Evolutionary conservation across 202 grass and related monocot genomes (phyloP), one percentile per base, ranked within the genome.

Genomic region (Setaria viridis): DNA sequence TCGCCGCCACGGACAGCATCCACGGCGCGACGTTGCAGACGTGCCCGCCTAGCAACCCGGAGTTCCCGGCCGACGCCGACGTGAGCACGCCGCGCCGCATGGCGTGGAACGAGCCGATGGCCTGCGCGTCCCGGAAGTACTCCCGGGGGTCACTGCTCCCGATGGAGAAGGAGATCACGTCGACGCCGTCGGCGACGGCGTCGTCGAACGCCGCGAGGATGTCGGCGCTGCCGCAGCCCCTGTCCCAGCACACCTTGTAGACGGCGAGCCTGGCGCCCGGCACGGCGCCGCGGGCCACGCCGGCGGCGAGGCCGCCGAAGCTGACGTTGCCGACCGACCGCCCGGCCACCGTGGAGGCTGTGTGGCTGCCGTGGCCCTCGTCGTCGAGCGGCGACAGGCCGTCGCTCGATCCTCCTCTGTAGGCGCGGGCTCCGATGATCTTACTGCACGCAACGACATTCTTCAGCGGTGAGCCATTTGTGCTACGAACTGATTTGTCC

Each of bases 1-100:
- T 89, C 5, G 89, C 92, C 0, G 81, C 87, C 7, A 88, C 56
- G 2, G 85, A 80, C 25, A 92, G 13, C 16, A 94, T 71, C 90
- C 90, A 92, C 17, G 92, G 92, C 30, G 92, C 87, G 13, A 89
- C 87, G 33, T 94, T 91, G 21, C 30, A 3, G 42, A 83, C 82
- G 6, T 2, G 32, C 0, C 86, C 72, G 37, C 73, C 74, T 0
- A 0, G 0, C 0, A 21, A 25, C 42, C 2, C 80, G 0, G 20
- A 7, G 70, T 92, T 94, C 0, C 88, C 91, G 3, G 81, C 89
- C 0, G 79, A 0, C 0, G 88, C 15, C 0, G 84, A 81, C 4
- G 84, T 73, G 57, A 91, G 25, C 47, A 88, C 72, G 1, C 91
- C 83, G 5, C 73, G 57, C 49, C 25, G 74, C 82, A 91, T 80